These are phyloP conservation scores for Aureobasidium sp. DNA, from an alignment of 2,329 filamentous ascomycete genomes.

Conservation along the genomic window DNA sequence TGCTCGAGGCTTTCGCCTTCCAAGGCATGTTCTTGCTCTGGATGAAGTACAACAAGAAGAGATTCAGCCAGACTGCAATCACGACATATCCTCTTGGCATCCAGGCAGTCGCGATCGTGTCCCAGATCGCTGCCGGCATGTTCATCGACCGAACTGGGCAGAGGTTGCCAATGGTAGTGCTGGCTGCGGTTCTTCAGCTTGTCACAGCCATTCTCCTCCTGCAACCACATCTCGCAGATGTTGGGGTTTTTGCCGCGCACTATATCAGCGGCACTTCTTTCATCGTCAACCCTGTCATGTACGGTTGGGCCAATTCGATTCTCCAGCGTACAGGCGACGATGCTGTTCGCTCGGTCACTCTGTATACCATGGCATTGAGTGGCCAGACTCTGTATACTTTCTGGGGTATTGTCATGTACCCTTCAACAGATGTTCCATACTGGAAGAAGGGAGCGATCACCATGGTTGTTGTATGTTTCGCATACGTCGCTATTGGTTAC, in stretches of 20 bases:
- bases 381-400: constrained; percentile 38
- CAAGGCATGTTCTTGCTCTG: constrained; percentile 28
- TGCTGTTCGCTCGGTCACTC: constrained; percentile 34
- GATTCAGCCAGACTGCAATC: constrained; percentile 32
- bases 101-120: constrained; percentile 50
- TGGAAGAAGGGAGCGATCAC: constrained; percentile 39
- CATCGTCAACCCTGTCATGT: constrained; percentile 35
- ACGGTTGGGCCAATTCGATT: constrained; percentile 37
- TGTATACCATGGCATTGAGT: constrained; percentile 38
- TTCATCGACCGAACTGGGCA: constrained; percentile 33
- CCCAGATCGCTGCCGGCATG: constrained; percentile 34
- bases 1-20: constrained; percentile 29
- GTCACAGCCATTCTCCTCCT: constrained; percentile 25
- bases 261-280: constrained; percentile 36
- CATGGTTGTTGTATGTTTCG: constrained; percentile 1
- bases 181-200: constrained; percentile 31
- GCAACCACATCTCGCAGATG: constrained; percentile 26
- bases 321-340: constrained; percentile 36
- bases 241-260: constrained; percentile 32
- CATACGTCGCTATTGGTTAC: not conserved
- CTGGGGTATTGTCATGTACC: constrained; percentile 20
- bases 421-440: constrained; percentile 44
- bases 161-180: constrained; percentile 28
- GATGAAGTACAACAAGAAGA: constrained; percentile 31
- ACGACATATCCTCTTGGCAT: constrained; percentile 55